These are phyloP conservation scores for Sphaerulina musiva DNA, from an alignment of 2,329 filamentous ascomycete species.

Conservation along the genomic window DNA sequence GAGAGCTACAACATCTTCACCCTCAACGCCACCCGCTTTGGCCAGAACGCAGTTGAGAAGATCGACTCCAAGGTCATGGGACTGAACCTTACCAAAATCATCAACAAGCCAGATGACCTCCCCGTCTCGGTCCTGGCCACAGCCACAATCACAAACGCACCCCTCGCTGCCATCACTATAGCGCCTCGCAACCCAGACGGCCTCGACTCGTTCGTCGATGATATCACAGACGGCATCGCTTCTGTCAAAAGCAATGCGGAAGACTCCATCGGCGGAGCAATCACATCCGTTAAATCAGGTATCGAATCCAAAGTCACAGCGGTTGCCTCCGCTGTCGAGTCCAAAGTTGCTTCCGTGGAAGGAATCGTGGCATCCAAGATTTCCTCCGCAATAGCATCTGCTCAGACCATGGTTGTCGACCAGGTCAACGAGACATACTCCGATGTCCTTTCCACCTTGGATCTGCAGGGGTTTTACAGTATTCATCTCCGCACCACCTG, in stretches of 20 bases:
- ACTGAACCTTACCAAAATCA: slow-evolving; percentile 17
- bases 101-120: slow-evolving; percentile 19
- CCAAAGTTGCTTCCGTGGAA: slow-evolving; percentile 15
- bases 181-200: slow-evolving; percentile 14
- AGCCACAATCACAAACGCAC: slow-evolving; percentile 10
- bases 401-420: slow-evolving; percentile 39
- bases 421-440: slow-evolving; percentile 34
- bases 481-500: slow-evolving; percentile 57
- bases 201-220: slow-evolving; percentile 28
- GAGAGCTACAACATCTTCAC: slow-evolving; percentile 53
- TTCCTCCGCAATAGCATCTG: slow-evolving; percentile 24
- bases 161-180: slow-evolving; percentile 20
- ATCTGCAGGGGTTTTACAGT: slow-evolving; percentile 55
- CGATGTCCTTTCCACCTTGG: slow-evolving; percentile 42
- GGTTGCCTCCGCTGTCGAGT: slow-evolving; percentile 19
- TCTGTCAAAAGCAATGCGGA: slow-evolving; percentile 17
- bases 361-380: slow-evolving; percentile 20
- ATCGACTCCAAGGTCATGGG: slow-evolving; percentile 26
- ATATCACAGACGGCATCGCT: slow-evolving; percentile 13
- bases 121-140: slow-evolving; percentile 9
- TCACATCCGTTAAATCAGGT: slow-evolving; percentile 21
- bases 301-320: slow-evolving; percentile 22
- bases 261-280: slow-evolving; percentile 16
- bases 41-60: slow-evolving; percentile 34
- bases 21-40: slow-evolving; percentile 53